A percentile compares a stretch with the other conserved stretches of the same genome.
These are phyloP conservation scores for Allium sativum DNA, from an alignment of 106 monocot genomes.

Conservation along the genomic window DNA sequence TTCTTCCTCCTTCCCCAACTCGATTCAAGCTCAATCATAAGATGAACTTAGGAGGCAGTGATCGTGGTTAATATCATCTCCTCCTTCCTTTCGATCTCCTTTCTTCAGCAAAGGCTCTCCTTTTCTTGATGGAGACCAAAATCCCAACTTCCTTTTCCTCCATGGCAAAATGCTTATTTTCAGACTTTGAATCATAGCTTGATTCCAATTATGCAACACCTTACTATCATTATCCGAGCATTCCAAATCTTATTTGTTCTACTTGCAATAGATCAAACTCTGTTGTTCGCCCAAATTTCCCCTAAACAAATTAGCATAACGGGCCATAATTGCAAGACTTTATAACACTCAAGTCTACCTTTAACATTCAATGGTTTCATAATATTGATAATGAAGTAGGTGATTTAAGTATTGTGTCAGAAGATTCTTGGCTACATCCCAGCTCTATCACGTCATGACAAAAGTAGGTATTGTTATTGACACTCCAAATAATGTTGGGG, in stretches of 20 bases:
- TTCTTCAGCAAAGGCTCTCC: slow-evolving; percentile 78
- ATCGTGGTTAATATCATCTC: slow-evolving; percentile 87
- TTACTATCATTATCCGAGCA: slow-evolving; percentile 18
- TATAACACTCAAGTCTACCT: slow-evolving; percentile 34
- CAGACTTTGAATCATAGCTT: slow-evolving; percentile 8
- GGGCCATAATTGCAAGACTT: slow-evolving; percentile 90
- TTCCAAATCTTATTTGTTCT: slow-evolving; percentile 26
- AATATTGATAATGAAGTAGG: slow-evolving; percentile 1
- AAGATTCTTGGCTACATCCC: slow-evolving; percentile 36
- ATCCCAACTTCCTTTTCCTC: slow-evolving; percentile 43
- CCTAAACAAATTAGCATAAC: slow-evolving; percentile 37
- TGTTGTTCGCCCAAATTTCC: slow-evolving; percentile 16
- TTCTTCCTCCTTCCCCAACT: too few species aligned
- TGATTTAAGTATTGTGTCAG: slow-evolving; percentile 33
- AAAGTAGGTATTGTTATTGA: too few species aligned
- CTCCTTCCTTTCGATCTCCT: slow-evolving; percentile 36
- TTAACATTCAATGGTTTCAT: too few species aligned
- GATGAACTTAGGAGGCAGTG: slow-evolving; percentile 53
- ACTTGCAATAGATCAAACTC: slow-evolving; percentile 40
- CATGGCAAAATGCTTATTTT: slow-evolving; percentile 64
- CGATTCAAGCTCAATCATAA: too few species aligned
- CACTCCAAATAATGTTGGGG: too few species aligned
- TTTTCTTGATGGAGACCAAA: slow-evolving; percentile 35
- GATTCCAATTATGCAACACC: slow-evolving; percentile 16
- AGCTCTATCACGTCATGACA: slow-evolving; percentile 56